phyloP scores from a whole-genome alignment of 2,329 filamentous ascomycete genomes.

The Phialocephala sp. region DNA sequence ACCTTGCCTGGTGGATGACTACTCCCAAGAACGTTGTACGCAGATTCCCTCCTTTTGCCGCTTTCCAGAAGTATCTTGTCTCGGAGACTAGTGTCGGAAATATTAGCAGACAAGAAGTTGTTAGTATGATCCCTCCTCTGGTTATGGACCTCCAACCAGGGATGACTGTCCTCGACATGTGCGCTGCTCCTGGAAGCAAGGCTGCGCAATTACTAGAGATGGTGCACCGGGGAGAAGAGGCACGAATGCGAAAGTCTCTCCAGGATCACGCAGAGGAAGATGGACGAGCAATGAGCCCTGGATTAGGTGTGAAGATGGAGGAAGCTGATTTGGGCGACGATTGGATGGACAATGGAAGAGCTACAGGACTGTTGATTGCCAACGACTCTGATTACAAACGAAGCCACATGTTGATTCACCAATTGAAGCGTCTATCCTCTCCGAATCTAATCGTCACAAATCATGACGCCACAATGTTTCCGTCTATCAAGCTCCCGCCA shows the following conservation, averaged over 20 bases:
- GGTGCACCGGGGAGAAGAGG: constrained; percentile 91
- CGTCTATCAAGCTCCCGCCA: constrained; percentile 83
- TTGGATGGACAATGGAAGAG: constrained; percentile 77
- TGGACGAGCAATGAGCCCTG: constrained; percentile 58
- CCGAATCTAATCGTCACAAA: constrained; percentile 97
- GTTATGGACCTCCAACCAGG: constrained; percentile 89
- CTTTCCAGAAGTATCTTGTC: constrained; percentile 97
- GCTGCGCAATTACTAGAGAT: constrained; percentile 94
- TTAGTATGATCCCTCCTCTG: constrained; percentile 98
- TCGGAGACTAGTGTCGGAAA: constrained; percentile 97
- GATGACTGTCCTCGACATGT: constrained; percentile 94
- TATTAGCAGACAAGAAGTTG: constrained; percentile 95
- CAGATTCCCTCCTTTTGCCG: constrained; percentile 90
- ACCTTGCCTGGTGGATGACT: constrained; percentile 97
- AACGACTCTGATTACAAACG: constrained; percentile 98
- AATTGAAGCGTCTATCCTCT: constrained; percentile 95
- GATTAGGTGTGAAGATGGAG: constrained; percentile 52
- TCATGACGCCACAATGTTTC: constrained; percentile 95
- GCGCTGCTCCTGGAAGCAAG: constrained; percentile 96
- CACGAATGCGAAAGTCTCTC: constrained; percentile 75
- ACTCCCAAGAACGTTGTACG: constrained; percentile 96
- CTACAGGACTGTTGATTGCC: constrained; percentile 89
- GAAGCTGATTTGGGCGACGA: constrained; percentile 56
- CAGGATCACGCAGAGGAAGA: constrained; percentile 66
- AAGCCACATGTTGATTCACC: constrained; percentile 95